Evolutionary conservation across 495 filamentous ascomycete genomes (phyloP).

Genomic region (Acidiella bohemica): DNA sequence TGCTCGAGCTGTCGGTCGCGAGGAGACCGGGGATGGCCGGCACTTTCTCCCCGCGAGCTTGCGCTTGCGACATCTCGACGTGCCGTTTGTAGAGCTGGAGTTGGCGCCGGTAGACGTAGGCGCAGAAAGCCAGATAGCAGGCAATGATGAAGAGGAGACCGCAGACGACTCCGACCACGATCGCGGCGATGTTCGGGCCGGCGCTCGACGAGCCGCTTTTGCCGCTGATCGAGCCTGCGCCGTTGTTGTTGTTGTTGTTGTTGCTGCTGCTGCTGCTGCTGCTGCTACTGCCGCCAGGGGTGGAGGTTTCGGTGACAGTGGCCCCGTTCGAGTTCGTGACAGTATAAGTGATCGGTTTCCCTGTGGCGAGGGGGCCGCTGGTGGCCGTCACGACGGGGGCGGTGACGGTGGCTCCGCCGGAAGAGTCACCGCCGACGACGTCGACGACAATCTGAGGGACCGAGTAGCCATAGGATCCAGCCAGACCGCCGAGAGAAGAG

Average conservation of each 20-base stretch:
- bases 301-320: conserved; percentile 41
- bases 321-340: conserved; percentile 43
- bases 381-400: conserved; percentile 50
- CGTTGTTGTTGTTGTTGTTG: too few species aligned
- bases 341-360: conserved; percentile 48
- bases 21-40: conserved; percentile 13
- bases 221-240: too few species aligned
- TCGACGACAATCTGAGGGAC: conserved; percentile 48
- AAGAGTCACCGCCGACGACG: conserved; percentile 47
- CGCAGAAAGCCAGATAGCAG: conserved; percentile 55
- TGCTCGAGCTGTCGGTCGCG: conserved; percentile 21
- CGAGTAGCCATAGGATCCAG: conserved; percentile 46
- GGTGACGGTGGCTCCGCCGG: conserved; percentile 54
- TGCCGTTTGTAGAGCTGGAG: conserved; percentile 48
- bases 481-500: conserved; percentile 32
- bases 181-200: conserved; percentile 42
- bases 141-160: conserved; percentile 45
- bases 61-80: conserved; percentile 40
- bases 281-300: conserved; percentile 21
- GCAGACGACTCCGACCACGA: conserved; percentile 50
- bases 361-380: conserved; percentile 54
- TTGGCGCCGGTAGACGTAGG: conserved; percentile 54
- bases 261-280: conserved; percentile 10
- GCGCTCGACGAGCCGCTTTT: conserved; percentile 11
- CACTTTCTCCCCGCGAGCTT: conserved; percentile 19